Conservation (phyloP, 768 basidiomycete species). For the Hygrophorus russula region DNA sequence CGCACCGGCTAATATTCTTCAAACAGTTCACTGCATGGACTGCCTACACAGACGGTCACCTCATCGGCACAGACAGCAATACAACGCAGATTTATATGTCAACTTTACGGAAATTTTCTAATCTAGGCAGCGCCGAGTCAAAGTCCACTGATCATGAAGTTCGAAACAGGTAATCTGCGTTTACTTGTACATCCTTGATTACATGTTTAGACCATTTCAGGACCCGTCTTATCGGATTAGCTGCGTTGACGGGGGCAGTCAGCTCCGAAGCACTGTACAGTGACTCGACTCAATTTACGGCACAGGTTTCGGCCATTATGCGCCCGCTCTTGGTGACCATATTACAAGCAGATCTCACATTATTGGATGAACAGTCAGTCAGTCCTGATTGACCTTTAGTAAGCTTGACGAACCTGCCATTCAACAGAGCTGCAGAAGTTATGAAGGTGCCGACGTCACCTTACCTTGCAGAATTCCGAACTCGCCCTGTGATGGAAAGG, state of each 20-base stretch:
- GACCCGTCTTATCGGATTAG: conserved; percentile 77
- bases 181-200: background rate
- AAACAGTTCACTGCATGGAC: conserved; percentile 85
- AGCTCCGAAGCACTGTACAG: conserved; percentile 79
- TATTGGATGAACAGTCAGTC: conserved; percentile 56
- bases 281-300: conserved; percentile 57
- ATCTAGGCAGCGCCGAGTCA: conserved; percentile 39
- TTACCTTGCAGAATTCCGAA: conserved; percentile 77
- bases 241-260: conserved; percentile 68
- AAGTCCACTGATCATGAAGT: conserved; percentile 54
- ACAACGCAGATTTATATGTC: conserved; percentile 63
- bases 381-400: conserved; percentile 16
- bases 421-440: conserved; percentile 41
- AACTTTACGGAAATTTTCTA: conserved; percentile 53
- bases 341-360: conserved; percentile 45
- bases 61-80: conserved; percentile 65
- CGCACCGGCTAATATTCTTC: conserved; percentile 1
- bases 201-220: conserved; percentile 25
- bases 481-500: conserved; percentile 66
- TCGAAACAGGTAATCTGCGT: conserved; percentile 49
- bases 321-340: conserved; percentile 61
- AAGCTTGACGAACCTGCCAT: conserved; percentile 5
- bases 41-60: conserved; percentile 79
- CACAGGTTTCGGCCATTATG: conserved; percentile 61
- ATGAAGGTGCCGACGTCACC: conserved; percentile 65